Evolutionary conservation across 2,329 filamentous ascomycete species (phyloP).

Genomic region (Neonectria punicea): DNA sequence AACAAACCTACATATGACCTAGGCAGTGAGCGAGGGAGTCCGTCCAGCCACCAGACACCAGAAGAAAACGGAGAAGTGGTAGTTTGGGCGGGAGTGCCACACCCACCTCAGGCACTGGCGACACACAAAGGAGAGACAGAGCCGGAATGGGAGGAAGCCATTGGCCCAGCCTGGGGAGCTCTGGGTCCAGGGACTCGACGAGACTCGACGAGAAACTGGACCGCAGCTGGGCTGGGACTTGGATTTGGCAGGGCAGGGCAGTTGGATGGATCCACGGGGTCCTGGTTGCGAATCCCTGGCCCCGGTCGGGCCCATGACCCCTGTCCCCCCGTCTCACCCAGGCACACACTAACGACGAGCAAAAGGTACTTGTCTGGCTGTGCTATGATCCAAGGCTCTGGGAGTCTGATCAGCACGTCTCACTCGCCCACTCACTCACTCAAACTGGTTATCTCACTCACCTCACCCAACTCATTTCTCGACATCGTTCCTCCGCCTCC

Average conservation of each 20-base stretch:
- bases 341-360: conserved; percentile 12
- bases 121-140: conserved; percentile 19
- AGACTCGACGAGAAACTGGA: conserved; percentile 10
- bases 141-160: conserved; percentile 2
- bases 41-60: conserved; percentile 2
- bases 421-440: neutral
- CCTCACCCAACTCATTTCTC: neutral
- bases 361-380: conserved; percentile 11
- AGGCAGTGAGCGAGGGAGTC: neutral
- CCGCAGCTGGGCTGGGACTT: conserved; percentile 12
- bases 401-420: conserved; percentile 1
- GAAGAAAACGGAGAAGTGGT: neutral
- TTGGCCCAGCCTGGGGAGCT: conserved; percentile 9
- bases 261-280: conserved; percentile 30
- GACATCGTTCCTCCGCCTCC: neutral
- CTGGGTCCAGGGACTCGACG: conserved; percentile 3
- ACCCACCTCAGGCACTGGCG: conserved; percentile 18
- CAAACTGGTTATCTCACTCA: neutral
- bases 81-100: conserved; percentile 15
- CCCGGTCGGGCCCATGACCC: conserved; percentile 20
- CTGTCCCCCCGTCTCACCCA: conserved; percentile 27
- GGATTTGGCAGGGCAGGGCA: conserved; percentile 17
- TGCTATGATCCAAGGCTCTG: conserved; percentile 16
- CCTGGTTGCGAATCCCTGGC: conserved; percentile 27
- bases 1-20: too few species aligned